Evolutionary conservation across 2,329 filamentous ascomycete genomes (phyloP).

Genomic region (Colletotrichum spinosum): DNA sequence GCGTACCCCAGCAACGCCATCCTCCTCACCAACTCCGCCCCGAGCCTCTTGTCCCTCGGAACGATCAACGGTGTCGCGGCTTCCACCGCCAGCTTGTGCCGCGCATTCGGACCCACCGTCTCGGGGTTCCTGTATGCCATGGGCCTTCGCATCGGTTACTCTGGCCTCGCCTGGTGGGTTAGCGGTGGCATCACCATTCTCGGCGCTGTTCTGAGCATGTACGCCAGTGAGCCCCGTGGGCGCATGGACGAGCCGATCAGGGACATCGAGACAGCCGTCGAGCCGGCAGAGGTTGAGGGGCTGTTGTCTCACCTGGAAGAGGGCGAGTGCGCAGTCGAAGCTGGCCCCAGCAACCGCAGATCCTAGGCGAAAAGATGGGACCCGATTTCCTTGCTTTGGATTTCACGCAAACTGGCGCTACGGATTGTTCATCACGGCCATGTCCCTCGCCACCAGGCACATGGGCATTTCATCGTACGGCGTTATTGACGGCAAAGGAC

Average conservation of each 20-base stretch:
- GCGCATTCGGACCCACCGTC: conserved; percentile 88
- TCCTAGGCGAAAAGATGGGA: not conserved
- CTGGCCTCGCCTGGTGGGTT: conserved; percentile 93
- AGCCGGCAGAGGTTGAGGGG: conserved; percentile 35
- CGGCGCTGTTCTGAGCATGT: conserved; percentile 80
- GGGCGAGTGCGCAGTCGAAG: conserved; percentile 18
- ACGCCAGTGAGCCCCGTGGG: conserved; percentile 75
- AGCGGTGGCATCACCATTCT: conserved; percentile 80
- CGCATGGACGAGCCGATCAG: conserved; percentile 53
- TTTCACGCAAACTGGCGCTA: conserved; percentile 9
- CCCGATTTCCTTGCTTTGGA: conserved; percentile 5
- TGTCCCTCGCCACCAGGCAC: conserved; percentile 19
- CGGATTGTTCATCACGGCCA: conserved; percentile 4
- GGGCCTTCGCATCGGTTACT: conserved; percentile 83
- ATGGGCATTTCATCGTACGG: conserved; percentile 30
- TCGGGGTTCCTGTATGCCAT: conserved; percentile 87
- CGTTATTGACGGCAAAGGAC: conserved; percentile 41
- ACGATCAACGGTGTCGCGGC: conserved; percentile 94
- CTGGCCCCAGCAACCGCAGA: conserved; percentile 28
- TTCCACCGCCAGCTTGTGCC: conserved; percentile 88
- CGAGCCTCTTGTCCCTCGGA: conserved; percentile 85
- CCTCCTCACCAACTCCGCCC: conserved; percentile 87
- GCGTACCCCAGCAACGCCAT: conserved; percentile 93
- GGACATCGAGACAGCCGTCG: conserved; percentile 53
- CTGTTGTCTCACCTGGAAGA: conserved; percentile 16